Base-by-base conservation (phyloP, 2,329 filamentous ascomycete genomes). In the Diaporthe sp. region DNA sequence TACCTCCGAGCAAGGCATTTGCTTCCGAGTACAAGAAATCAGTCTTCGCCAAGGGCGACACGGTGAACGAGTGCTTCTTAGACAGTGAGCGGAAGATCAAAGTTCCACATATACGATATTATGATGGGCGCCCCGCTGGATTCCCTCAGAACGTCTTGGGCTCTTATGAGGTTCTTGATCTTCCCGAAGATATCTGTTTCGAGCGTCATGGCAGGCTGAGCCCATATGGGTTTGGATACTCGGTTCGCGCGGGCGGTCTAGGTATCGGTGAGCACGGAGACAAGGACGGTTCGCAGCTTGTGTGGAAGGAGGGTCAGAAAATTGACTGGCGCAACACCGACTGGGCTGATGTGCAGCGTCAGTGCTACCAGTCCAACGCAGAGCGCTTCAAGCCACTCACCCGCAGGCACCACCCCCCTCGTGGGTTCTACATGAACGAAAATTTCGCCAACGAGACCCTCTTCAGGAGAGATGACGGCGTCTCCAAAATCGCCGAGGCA, bases 211-310 rank as follows among this genome's bases (percentile, higher is more conserved):
- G 96, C 4, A 90, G 95, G 76, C 90, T 97, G 39, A 96, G 94
- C 0, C 94, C 96, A 0, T 99, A 99, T 78, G 96, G 96, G 0
- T 91, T 95, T 75, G 96, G 96, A 12, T 98, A 98, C 82, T 94
- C 93, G 42, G 86, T 89, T 44, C 91, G 92, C 73, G 91, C 89
- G 77, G 96, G 96, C 17, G 96, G 96, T 2, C 91, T 93, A 35
- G 95, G 96, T 6, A 92, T 94, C n/a, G 96, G 94, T 15, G 90
- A 97, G 82, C 92, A 95, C 79, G 95, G 95, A 30, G 94, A 98
- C 76, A 91, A 89, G 66, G 94, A 97, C 77, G 96, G 95, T 4
- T 89, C 91, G n/a, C 93, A 96, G 55, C 86, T 89, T 30, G 92
- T 97, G 12, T 98, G 96, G 95, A 87, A 90, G 17, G 88, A 91